Conservation (phyloP, 2,329 filamentous ascomycete species). For the Fusarium vanettenii region DNA sequence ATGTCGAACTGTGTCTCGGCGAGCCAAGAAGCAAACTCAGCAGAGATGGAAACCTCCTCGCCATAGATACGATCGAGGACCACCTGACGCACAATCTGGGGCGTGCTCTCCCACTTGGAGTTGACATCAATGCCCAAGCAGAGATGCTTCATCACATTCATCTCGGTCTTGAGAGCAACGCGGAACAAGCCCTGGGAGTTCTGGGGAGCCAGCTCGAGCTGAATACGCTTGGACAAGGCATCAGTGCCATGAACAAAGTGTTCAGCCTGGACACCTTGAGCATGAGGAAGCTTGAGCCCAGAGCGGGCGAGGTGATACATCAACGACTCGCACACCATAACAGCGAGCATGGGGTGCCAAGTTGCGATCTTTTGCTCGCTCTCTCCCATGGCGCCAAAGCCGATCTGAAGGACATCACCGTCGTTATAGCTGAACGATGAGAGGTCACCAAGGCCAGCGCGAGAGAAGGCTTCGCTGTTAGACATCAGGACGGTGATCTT, state of each 20-base stretch:
- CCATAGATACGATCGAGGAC: slow-evolving; percentile 15
- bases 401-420: slow-evolving; percentile 1
- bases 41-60: slow-evolving; percentile 4
- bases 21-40: slow-evolving; percentile 12
- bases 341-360: slow-evolving; percentile 7
- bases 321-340: slow-evolving; percentile 8
- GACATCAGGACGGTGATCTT: not conserved
- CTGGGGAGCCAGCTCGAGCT: slow-evolving; percentile 17
- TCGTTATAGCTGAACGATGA: not conserved
- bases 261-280: slow-evolving; percentile 20
- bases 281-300: slow-evolving; percentile 9
- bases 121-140: slow-evolving; percentile 20
- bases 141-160: slow-evolving; percentile 23
- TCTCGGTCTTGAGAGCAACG: slow-evolving; percentile 21
- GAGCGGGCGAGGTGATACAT: slow-evolving; percentile 22
- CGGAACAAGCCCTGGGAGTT: slow-evolving; percentile 6
- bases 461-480: not conserved
- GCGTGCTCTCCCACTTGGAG: slow-evolving; percentile 16
- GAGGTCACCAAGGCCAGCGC: not conserved
- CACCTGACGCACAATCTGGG: slow-evolving; percentile 14
- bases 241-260: slow-evolving; percentile 15
- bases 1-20: slow-evolving; percentile 2
- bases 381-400: slow-evolving; percentile 8
- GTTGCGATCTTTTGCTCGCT: not conserved
- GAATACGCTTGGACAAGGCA: slow-evolving; percentile 13